phyloP scores from a whole-genome alignment of 345 rosid species.

The Linum usitatissimum region DNA sequence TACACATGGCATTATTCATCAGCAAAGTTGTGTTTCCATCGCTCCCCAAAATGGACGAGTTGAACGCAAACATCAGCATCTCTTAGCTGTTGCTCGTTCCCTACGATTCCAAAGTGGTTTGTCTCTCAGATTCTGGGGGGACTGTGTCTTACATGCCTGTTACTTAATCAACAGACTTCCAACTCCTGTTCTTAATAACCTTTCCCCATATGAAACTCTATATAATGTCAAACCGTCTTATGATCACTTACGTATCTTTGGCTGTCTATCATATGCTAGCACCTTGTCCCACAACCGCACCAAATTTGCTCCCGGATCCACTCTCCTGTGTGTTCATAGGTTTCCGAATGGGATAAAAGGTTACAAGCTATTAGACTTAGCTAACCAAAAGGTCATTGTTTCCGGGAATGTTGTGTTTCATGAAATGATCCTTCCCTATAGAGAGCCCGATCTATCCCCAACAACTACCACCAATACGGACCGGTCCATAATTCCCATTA shows the following conservation, averaged over 20 bases:
- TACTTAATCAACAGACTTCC: neutral
- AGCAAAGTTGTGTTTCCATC: neutral
- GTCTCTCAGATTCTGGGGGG: neutral
- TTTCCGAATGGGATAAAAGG: neutral
- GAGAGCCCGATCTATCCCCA: too few species aligned
- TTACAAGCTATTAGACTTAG: neutral
- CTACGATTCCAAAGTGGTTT: neutral
- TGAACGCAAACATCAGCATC: neutral
- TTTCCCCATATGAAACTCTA: neutral
- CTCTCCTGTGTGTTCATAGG: neutral
- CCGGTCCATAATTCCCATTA: too few species aligned
- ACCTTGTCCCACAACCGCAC: neutral
- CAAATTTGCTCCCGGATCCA: neutral
- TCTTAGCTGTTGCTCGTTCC: neutral
- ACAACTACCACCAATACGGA: too few species aligned
- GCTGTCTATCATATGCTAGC: neutral
- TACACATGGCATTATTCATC: neutral
- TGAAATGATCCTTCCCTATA: neutral
- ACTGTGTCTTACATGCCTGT: neutral
- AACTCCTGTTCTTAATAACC: neutral
- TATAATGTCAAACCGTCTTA: neutral
- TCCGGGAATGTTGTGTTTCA: neutral
- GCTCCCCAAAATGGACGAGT: neutral
- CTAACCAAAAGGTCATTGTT: neutral
- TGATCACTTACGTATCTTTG: neutral